Evolutionary conservation across 225 moss, liverwort and hornwort species (phyloP).

Genomic region (Neckera pumila): DNA sequence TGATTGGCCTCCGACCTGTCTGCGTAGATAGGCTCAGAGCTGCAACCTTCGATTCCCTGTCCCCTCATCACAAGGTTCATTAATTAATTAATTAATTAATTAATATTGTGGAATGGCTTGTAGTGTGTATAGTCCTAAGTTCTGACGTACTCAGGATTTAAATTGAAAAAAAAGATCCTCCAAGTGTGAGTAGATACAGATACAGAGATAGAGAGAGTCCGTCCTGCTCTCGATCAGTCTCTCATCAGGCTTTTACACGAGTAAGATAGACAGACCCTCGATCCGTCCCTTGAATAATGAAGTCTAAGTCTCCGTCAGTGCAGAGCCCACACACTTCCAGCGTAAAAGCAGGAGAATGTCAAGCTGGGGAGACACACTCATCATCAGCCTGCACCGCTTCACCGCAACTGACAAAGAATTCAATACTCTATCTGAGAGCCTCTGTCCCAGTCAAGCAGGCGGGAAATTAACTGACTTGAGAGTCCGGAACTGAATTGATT

Average conservation of each 20-base stretch:
- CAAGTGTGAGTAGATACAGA: too few species aligned
- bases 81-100: too few species aligned
- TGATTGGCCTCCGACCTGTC: too few species aligned
- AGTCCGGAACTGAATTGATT: neutral
- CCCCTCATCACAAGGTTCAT: too few species aligned
- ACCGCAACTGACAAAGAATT: neutral
- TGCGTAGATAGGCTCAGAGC: too few species aligned
- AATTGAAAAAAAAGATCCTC: neutral
- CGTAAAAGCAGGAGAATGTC: neutral
- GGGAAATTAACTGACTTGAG: neutral
- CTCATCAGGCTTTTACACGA: neutral
- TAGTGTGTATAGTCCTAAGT: too few species aligned
- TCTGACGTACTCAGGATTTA: too few species aligned
- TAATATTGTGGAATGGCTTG: too few species aligned
- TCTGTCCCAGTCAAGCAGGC: neutral
- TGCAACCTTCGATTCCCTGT: too few species aligned
- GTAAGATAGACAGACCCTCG: neutral
- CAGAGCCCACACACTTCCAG: neutral
- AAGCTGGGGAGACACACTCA: neutral
- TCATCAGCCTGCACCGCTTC: neutral
- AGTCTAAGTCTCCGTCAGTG: neutral
- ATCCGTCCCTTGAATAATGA: neutral
- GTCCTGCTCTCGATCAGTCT: neutral
- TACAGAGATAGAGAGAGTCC: neutral
- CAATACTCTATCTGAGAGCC: neutral